Evolutionary conservation across 2,329 filamentous ascomycete genomes (phyloP), one percentile per base, ranked within the genome.

Genomic region (Zymoseptoria brevis): DNA sequence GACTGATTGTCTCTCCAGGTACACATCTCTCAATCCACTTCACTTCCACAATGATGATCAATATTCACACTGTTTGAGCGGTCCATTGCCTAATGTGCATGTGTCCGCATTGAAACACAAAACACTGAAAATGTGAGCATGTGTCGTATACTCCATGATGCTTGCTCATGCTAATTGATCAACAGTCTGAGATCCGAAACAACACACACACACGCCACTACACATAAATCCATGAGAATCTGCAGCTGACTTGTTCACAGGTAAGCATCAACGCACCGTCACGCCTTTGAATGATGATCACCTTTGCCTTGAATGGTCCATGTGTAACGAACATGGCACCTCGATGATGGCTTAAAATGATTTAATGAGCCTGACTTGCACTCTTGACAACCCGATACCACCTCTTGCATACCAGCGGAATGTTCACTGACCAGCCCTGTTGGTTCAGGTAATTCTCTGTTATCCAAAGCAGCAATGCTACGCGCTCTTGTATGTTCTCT

Each of bases 31-130:
- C 50, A 52, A 35, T 54, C 22, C 55, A 29, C 53, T 13, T 52
- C n/a, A 22, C 24, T 72, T 63, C 67, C 77, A 75, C 72, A 67
- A 85, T 85, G 83, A 86, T 86, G 83, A 86, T 81, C 77, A 64
- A 78, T 85, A 86, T 86, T 86, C 83, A 86, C 83, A 86, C 83
- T 86, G 83, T 85, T 84, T 84, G 83, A 86, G 77, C 79, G 74
- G 74, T 74, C 72, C 74, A 73, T 75, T 72, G 71, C 73, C 75
- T 79, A 79, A 78, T 75, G 76, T 77, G 70, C 70, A 71, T 68
- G 67, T 30, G 59, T 75, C 72, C 68, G 79, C 74, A 68, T 80
- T 85, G 83, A 85, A 53, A 82, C 81, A 60, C 60, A 79, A 76
- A 71, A 80, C 80, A 83, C 79, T 80, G 77, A 83, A 83, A 84